Conservation (phyloP, 371 early-diverging fungal species). For the Mucor indicus region DNA sequence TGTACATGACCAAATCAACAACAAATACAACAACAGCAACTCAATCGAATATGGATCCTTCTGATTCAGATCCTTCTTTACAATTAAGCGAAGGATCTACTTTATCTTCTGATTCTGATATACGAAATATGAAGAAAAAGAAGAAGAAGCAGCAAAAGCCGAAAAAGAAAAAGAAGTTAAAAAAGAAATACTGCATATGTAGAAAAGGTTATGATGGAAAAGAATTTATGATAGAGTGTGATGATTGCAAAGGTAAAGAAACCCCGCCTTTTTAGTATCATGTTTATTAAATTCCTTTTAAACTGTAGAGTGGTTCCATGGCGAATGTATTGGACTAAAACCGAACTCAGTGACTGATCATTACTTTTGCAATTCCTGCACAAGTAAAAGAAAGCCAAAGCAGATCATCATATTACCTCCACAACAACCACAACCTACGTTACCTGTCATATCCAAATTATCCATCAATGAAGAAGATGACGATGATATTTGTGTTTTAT, state of each 20-base stretch:
- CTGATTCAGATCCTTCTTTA: conserved; percentile 28
- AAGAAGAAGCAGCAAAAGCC: conserved; percentile 4
- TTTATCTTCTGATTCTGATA: conserved; percentile 26
- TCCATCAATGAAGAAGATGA: conserved; percentile 30
- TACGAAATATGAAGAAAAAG: not conserved
- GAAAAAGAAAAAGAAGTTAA: conserved; percentile 17
- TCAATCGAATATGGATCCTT: not conserved
- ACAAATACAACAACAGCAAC: too few relatives aligned
- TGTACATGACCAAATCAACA: too few relatives aligned
- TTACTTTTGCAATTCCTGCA: conserved; percentile 50
- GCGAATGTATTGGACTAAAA: conserved; percentile 62
- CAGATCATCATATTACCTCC: conserved; percentile 5
- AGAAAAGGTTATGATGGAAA: conserved; percentile 63
- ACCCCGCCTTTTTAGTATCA: not conserved
- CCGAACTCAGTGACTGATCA: conserved; percentile 49
- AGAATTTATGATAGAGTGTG: conserved; percentile 80
- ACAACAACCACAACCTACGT: conserved; percentile 7
- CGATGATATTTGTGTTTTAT: conserved; percentile 61
- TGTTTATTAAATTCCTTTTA: not conserved
- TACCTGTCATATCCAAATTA: conserved; percentile 2
- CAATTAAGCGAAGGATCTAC: conserved; percentile 32
- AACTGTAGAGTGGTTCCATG: conserved; percentile 73
- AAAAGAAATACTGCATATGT: conserved; percentile 50
- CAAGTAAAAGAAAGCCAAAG: conserved; percentile 9
- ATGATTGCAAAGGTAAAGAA: conserved; percentile 55